phyloP scores from a whole-genome alignment of 441 rosid genomes.

The Adansonia madagascariensis region DNA sequence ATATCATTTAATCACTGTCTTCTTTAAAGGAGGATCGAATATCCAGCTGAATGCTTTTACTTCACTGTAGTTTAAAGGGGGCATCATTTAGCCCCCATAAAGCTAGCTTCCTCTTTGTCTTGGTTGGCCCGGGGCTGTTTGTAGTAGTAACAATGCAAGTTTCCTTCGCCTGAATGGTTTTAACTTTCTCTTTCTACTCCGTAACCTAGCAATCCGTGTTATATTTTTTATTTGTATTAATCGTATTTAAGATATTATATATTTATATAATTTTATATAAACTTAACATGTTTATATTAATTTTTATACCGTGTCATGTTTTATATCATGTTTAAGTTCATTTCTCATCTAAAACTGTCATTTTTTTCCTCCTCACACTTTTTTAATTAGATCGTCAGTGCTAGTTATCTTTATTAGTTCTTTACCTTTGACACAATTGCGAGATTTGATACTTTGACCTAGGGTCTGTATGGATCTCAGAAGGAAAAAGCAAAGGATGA shows the following conservation, averaged over 20 bases:
- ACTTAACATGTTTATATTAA: no score
- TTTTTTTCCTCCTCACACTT: background rate
- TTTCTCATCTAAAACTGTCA: no score
- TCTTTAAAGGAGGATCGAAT: background rate
- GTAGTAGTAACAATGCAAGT: background rate
- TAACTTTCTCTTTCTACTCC: no score
- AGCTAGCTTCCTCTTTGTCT: background rate
- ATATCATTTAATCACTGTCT: conserved; percentile 6
- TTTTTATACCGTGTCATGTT: no score
- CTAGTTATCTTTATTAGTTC: background rate
- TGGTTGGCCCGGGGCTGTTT: background rate
- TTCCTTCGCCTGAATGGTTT: background rate
- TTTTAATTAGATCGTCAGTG: background rate
- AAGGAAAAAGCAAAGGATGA: background rate
- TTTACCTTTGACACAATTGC: background rate
- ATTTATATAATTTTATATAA: no score
- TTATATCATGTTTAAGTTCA: no score
- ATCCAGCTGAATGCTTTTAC: no score
- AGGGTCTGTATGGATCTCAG: conserved; percentile 1
- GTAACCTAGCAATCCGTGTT: no score
- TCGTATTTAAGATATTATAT: no score
- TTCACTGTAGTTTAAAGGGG: no score
- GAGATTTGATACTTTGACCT: background rate
- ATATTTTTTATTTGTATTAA: no score
- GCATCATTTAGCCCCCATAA: no score